Evolutionary conservation across 2,329 filamentous ascomycete genomes (phyloP).

Genomic region (Beauveria brongniartii): DNA sequence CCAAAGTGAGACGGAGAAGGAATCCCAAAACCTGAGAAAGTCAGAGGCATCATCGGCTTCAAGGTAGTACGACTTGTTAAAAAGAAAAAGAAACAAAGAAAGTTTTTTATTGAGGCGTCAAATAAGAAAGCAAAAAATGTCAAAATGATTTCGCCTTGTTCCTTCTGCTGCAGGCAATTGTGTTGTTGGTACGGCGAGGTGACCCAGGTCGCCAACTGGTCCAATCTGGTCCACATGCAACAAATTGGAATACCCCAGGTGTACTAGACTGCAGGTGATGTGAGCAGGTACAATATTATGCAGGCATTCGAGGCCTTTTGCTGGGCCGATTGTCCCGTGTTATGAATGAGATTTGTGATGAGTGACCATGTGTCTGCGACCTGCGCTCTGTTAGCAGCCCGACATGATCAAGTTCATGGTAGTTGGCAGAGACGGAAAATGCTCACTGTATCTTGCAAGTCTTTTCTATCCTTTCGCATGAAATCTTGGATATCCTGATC

Average conservation of each 20-base stretch:
- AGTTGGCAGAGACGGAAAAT: not conserved
- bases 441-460: constrained; percentile 6
- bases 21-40: not conserved
- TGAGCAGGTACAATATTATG: constrained; percentile 5
- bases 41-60: not conserved
- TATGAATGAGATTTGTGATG: constrained; percentile 2
- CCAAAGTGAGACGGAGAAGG: not conserved
- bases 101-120: not conserved
- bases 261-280: not conserved
- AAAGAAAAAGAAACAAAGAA: too few species aligned
- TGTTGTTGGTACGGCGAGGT: not conserved
- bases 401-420: too few species aligned
- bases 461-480: constrained; percentile 4
- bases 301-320: constrained; percentile 5
- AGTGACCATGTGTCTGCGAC: constrained; percentile 6
- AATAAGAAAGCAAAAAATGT: not conserved
- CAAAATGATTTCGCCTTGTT: not conserved
- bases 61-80: not conserved
- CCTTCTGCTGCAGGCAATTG: not conserved
- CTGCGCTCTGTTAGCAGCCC: not conserved
- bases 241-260: not conserved
- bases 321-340: constrained; percentile 5
- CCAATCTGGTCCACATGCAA: too few species aligned
- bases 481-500: constrained; percentile 5
- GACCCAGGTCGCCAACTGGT: not conserved